A percentile compares a stretch with the other conserved stretches of the same genome.
Conservation (phyloP, 495 filamentous ascomycete genomes). For the Talaromyces stipitatus region DNA sequence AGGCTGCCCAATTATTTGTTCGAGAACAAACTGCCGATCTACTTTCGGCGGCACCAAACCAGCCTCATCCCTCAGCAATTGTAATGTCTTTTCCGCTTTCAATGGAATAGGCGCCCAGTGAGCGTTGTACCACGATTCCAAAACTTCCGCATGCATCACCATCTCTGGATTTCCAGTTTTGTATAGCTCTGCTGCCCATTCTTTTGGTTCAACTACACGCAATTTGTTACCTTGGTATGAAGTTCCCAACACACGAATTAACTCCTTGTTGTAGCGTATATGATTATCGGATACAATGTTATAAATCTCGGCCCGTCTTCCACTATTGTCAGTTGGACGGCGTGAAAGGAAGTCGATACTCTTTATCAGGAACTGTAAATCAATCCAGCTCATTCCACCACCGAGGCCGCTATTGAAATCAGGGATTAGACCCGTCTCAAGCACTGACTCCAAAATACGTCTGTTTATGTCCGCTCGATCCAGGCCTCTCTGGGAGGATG, state of each 20-base stretch:
- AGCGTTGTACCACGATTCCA: background rate
- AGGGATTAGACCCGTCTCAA: background rate
- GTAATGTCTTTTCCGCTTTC: background rate
- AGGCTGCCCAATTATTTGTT: background rate
- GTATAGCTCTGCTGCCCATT: background rate
- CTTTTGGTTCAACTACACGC: constrained; percentile 13
- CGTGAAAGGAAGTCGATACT: background rate
- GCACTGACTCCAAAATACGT: background rate
- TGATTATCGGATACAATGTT: background rate
- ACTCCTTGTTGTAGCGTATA: background rate
- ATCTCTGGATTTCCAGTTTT: constrained; percentile 1
- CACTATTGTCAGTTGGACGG: background rate
- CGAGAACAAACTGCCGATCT: background rate
- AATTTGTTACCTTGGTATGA: background rate
- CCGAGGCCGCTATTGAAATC: background rate
- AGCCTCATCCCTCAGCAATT: background rate
- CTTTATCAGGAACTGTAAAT: background rate
- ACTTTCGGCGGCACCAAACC: background rate
- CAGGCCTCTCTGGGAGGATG: background rate
- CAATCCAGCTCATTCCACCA: constrained; percentile 2
- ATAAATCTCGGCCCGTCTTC: background rate
- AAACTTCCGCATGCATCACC: background rate
- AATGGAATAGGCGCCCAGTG: background rate
- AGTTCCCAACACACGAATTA: background rate
- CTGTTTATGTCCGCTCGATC: background rate